Percentiles rank a stretch among this genome's conserved stretches.
Conservation (phyloP, 768 basidiomycete species). For the Kwoniella europaea region DNA sequence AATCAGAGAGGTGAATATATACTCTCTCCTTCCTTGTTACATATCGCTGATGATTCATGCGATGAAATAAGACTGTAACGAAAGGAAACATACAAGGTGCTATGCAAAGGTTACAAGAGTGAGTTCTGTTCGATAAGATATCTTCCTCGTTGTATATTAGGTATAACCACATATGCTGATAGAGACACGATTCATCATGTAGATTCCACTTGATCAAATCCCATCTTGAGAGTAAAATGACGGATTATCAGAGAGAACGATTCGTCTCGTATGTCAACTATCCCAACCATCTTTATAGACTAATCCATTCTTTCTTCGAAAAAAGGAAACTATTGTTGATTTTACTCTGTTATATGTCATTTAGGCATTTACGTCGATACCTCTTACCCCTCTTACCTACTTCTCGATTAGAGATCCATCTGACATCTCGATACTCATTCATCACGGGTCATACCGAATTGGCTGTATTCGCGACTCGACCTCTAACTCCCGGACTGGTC, state of each 20-base stretch:
- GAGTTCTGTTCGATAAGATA: slow-evolving; percentile 9
- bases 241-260: slow-evolving; percentile 41
- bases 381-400: slow-evolving; percentile 44
- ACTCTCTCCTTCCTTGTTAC: slow-evolving; percentile 4
- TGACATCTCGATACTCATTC: slow-evolving; percentile 47
- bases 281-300: neutral
- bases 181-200: neutral
- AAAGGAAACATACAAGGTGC: slow-evolving; percentile 33
- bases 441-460: slow-evolving; percentile 54
- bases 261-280: slow-evolving; percentile 42
- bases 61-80: slow-evolving; percentile 36
- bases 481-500: slow-evolving; percentile 34
- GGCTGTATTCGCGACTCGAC: slow-evolving; percentile 50
- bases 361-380: slow-evolving; percentile 53
- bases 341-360: too few relatives aligned
- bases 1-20: slow-evolving; percentile 44
- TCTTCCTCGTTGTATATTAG: too few relatives aligned
- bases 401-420: slow-evolving; percentile 53
- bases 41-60: neutral
- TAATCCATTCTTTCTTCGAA: too few relatives aligned
- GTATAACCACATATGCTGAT: neutral
- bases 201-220: slow-evolving; percentile 47
- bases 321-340: too few relatives aligned
- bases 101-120: slow-evolving; percentile 47
- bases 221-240: slow-evolving; percentile 40